A percentile compares a stretch with the other conserved stretches of the same genome.
These are phyloP conservation scores for Gnomoniopsis smithogilvyi DNA, from an alignment of 2,329 filamentous ascomycete genomes.

Conservation along the genomic window DNA sequence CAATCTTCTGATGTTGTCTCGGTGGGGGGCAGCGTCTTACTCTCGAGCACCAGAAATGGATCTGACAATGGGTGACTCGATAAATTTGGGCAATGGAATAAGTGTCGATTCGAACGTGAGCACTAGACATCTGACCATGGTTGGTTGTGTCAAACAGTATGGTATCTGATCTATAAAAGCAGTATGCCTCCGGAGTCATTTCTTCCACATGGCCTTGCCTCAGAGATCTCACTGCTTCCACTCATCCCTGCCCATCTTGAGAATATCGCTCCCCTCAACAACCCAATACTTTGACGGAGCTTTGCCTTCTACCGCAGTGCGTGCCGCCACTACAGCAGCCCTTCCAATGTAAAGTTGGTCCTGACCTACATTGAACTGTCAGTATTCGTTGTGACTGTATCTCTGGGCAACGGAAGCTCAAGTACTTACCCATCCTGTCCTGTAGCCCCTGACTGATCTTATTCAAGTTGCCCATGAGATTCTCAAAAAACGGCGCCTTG, in stretches of 20 bases:
- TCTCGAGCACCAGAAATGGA: too few relatives aligned
- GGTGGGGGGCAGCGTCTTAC: too few relatives aligned
- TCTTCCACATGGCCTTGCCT: neutral
- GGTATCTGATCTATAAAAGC: neutral
- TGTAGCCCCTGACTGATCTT: conserved; percentile 51
- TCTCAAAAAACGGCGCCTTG: conserved; percentile 51
- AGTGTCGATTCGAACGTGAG: too few relatives aligned
- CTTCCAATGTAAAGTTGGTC: conserved; percentile 70
- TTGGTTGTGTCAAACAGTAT: neutral
- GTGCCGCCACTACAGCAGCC: conserved; percentile 60
- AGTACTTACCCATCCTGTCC: conserved; percentile 48
- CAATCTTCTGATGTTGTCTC: neutral
- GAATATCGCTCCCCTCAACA: conserved; percentile 58
- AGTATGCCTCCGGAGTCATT: neutral
- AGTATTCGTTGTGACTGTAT: neutral
- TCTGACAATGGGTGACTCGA: too few relatives aligned
- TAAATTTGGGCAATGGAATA: too few relatives aligned
- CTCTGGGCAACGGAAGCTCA: too few relatives aligned
- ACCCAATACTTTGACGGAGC: conserved; percentile 60
- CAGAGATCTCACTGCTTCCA: conserved; percentile 33
- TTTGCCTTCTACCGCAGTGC: conserved; percentile 56
- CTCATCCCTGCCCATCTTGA: conserved; percentile 62
- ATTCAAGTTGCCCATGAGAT: conserved; percentile 54
- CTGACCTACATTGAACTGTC: conserved; percentile 47
- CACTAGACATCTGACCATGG: too few relatives aligned